These are phyloP conservation scores for Aspergillus bertholletiae DNA, from an alignment of 495 filamentous ascomycete genomes.

Conservation along the genomic window DNA sequence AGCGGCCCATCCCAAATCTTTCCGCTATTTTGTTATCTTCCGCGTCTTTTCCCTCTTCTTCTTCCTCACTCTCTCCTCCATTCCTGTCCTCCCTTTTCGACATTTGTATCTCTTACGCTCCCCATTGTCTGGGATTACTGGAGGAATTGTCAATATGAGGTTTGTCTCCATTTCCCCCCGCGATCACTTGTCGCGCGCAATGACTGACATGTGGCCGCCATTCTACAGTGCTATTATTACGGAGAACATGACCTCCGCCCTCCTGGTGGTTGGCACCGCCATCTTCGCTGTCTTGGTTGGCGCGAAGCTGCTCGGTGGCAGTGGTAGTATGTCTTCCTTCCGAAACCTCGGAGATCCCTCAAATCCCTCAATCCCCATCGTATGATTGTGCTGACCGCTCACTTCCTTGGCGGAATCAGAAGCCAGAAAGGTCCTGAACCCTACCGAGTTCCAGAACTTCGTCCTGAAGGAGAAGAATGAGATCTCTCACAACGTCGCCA, in stretches of 20 bases:
- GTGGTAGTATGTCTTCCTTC: slow-evolving; percentile 25
- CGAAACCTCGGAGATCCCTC: no score
- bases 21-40: slow-evolving; percentile 11
- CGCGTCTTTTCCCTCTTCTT: slow-evolving; percentile 6
- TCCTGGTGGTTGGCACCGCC: slow-evolving; percentile 70
- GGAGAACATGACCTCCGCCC: slow-evolving; percentile 65
- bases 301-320: slow-evolving; percentile 54
- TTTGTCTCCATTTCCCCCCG: slow-evolving; percentile 7
- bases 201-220: slow-evolving; percentile 13
- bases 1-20: slow-evolving; percentile 3
- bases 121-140: background rate
- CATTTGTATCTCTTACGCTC: background rate
- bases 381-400: slow-evolving; percentile 4
- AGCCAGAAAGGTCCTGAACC: slow-evolving; percentile 78
- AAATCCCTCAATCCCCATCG: slow-evolving; percentile 8
- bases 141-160: slow-evolving; percentile 33
- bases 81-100: slow-evolving; percentile 3
- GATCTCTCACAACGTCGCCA: slow-evolving; percentile 95
- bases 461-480: slow-evolving; percentile 84
- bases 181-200: background rate
- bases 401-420: slow-evolving; percentile 43
- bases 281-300: slow-evolving; percentile 62
- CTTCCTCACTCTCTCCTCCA: slow-evolving; percentile 5
- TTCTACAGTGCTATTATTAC: slow-evolving; percentile 38
- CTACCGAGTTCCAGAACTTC: slow-evolving; percentile 83